Base-by-base conservation (phyloP, 2,329 filamentous ascomycete species). In the Parascedosporium putredinis region DNA sequence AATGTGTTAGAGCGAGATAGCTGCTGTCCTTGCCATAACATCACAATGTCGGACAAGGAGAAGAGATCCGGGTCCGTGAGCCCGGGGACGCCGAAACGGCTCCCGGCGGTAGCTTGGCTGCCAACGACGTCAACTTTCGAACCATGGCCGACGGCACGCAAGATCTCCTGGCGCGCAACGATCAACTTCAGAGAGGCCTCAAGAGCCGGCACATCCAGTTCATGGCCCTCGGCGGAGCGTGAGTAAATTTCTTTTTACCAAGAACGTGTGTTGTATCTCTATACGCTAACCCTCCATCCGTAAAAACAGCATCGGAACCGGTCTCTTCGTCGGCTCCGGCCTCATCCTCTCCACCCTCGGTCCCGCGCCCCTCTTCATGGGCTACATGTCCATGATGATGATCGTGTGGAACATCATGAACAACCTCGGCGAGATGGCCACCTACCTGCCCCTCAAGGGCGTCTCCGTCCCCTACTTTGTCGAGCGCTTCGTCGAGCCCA, bases 301-400 rank as follows among this genome's bases (percentile, higher is more conserved):
- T 20, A 5, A 12, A 9, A 43, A 23, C 53, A 78, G 75, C 20
- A 82, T 83, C 54, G 79, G 79, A 50, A 83, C 79, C 3, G 79
- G 79, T 56, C 70, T 83, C 18, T 83, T 83, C 60, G 72, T 84
- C 53, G 78, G 79, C 50, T 79, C 76, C 33, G 79, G 79, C 22
- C 65, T 65, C 51, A 78, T 80, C 48, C 65, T 83, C 48, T 67
- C 72, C 29, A 64, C 67, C 8, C 73, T 74, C 24, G 81, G 81
- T 2, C 81, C 81, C 2, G 83, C 81, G 4, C 81, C 84, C 0
- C 66, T 88, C 14, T 75, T 88, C 60, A 81, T 89, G 63, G 81
- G 78, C 22, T 89, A 87, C 62, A 57, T 76, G 5, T 68, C 67
- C 55, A 76, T 77, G 73, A 76, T 75, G 68, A 23, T 65, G 2